A percentile compares a stretch with the other conserved stretches of the same genome.
phyloP scores from a whole-genome alignment of 2,329 filamentous ascomycete species.

The Phialophora macrospora region DNA sequence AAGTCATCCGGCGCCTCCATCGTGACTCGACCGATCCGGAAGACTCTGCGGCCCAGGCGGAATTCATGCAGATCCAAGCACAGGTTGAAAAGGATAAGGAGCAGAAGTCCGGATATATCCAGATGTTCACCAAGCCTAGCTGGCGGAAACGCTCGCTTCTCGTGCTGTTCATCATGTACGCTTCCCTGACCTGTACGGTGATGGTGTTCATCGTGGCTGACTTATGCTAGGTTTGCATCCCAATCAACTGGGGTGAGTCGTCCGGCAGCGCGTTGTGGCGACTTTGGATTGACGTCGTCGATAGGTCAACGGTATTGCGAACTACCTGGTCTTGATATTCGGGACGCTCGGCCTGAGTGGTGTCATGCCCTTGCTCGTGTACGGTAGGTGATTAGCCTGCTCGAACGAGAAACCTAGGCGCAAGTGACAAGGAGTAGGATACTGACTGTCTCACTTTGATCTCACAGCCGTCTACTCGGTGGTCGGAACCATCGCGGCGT shows the following conservation, averaged over 20 bases:
- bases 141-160: conserved; percentile 27
- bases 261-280: too few species aligned
- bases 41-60: conserved; percentile 22
- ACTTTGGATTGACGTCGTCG: not conserved
- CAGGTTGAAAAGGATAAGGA: conserved; percentile 30
- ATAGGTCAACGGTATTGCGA: conserved; percentile 40
- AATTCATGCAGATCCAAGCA: conserved; percentile 27
- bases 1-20: conserved; percentile 27
- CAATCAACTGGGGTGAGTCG: conserved; percentile 43
- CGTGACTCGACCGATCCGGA: conserved; percentile 14
- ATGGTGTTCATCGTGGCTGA: not conserved
- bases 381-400: conserved; percentile 36
- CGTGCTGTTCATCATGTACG: conserved; percentile 28
- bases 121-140: conserved; percentile 29
- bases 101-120: conserved; percentile 20
- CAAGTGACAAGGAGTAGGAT: too few species aligned
- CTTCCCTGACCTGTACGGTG: conserved; percentile 34
- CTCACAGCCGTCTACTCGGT: conserved; percentile 20
- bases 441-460: not conserved
- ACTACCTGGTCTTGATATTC: conserved; percentile 50
- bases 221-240: conserved; percentile 25
- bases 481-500: conserved; percentile 58
- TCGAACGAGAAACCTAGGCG: too few species aligned
- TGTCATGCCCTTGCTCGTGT: conserved; percentile 51
- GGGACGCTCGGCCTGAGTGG: conserved; percentile 44